Evolutionary conservation across 2,329 filamentous ascomycete genomes (phyloP), one percentile per base, ranked within the genome.

Genomic region (Venturia pyrina): DNA sequence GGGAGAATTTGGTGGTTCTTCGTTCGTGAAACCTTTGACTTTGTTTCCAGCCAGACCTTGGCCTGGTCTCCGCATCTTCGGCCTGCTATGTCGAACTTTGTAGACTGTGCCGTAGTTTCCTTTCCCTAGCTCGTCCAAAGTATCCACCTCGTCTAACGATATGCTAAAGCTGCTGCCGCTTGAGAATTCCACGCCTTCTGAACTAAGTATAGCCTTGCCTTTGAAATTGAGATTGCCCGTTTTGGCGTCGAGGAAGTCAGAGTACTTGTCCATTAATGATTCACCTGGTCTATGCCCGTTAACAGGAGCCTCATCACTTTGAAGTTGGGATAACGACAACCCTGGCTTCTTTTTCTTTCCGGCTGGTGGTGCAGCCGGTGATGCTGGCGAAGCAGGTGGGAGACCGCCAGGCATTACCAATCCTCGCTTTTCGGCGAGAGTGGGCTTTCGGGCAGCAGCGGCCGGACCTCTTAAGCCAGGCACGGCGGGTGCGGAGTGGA

Each of bases 21-120:
- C 76, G 76, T 59, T 79, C 76, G 34, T 56, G 21, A 48, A 56
- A 2, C 32, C 41, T 32, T 53, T 41, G 7, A 56, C 28, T 70
- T 85, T 83, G 72, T 85, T 87, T 24, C 85, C 85, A 61, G 83
- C 80, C 66, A 88, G 71, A 37, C 86, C 86, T 70, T 83, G 78
- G 1, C 86, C 86, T 10, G 82, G 82, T 72, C 81, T 82, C 65
- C 86, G 81, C 75, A 88, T 82, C 60, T 82, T 81, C 8, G 86
- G 85, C 72, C 91, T 88, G 66, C 89, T 87, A 78, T 99, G 95
- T 71, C 89, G 87, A 66, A 98, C 95, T 76, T 95, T 97, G 83
- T 96, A 98, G 4, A 99, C 95, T 1, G 93, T 98, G 67, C 95
- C 95, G 72, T 99, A 99, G 75, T 99, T 99, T 50, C 95, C 95